Evolutionary conservation across 176 grass and related monocot species (phyloP).

Genomic region (Hordeum vulgare): DNA sequence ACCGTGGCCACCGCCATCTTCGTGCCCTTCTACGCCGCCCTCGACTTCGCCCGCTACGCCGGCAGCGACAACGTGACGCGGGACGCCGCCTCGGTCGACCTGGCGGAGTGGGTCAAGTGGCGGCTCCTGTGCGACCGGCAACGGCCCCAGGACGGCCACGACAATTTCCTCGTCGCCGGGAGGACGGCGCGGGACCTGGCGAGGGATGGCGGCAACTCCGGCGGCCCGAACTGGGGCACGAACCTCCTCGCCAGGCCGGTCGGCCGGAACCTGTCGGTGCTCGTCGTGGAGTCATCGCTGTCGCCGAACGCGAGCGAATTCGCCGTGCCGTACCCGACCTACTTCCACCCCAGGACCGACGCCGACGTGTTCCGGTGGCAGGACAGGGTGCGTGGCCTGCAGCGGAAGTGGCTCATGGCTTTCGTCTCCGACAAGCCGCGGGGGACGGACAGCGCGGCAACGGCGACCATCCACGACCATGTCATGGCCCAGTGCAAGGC

Average conservation of each 20-base stretch:
- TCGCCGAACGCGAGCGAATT: background rate
- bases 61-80: slow-evolving; percentile 29
- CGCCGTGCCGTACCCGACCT: slow-evolving; percentile 59
- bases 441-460: background rate
- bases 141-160: slow-evolving; percentile 18
- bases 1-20: slow-evolving; percentile 41
- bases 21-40: slow-evolving; percentile 61
- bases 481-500: background rate
- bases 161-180: slow-evolving; percentile 57
- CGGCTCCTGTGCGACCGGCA: slow-evolving; percentile 12
- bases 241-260: slow-evolving; percentile 40
- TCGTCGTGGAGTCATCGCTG: slow-evolving; percentile 53
- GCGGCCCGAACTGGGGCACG: slow-evolving; percentile 37
- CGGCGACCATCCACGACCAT: background rate
- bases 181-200: slow-evolving; percentile 49
- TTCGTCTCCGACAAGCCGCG: slow-evolving; percentile 29
- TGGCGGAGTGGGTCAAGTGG: slow-evolving; percentile 19
- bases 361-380: slow-evolving; percentile 61
- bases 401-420: slow-evolving; percentile 45
- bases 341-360: slow-evolving; percentile 58
- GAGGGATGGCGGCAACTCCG: slow-evolving; percentile 1
- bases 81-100: slow-evolving; percentile 29
- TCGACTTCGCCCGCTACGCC: slow-evolving; percentile 47
- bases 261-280: slow-evolving; percentile 41
- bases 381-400: slow-evolving; percentile 22